Conservation (phyloP, 108 stramenopile species). For the Asterionellopsis glacialis region DNA sequence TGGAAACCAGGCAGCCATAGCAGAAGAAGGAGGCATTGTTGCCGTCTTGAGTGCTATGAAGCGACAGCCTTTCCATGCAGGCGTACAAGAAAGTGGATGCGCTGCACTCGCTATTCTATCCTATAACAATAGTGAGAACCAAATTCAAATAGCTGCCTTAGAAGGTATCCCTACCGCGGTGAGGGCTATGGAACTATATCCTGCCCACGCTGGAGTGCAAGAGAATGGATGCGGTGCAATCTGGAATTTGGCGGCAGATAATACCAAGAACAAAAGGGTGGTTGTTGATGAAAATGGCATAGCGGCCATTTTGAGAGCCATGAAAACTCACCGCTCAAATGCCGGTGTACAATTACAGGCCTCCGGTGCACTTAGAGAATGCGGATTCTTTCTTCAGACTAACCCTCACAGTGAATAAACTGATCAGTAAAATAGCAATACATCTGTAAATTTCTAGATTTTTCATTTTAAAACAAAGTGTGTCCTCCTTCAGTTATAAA, state of each 20-base stretch:
- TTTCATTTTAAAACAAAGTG: too few relatives aligned
- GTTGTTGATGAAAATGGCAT: slow-evolving; percentile 4
- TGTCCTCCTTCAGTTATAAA: too few relatives aligned
- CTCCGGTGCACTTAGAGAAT: not conserved
- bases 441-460: too few relatives aligned
- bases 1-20: not conserved
- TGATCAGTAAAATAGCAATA: not conserved
- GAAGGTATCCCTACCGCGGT: not conserved
- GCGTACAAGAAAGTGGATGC: slow-evolving; percentile 20
- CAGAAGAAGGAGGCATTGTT: slow-evolving; percentile 7
- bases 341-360: slow-evolving; percentile 22
- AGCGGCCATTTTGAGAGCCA: slow-evolving; percentile 6
- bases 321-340: slow-evolving; percentile 15
- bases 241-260: slow-evolving; percentile 5
- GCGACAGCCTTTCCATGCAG: slow-evolving; percentile 15
- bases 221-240: slow-evolving; percentile 3
- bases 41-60: slow-evolving; percentile 12
- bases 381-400: not conserved
- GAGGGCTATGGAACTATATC: not conserved
- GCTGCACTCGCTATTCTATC: not conserved
- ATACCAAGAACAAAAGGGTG: not conserved
- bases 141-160: not conserved
- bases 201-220: not conserved
- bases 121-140: not conserved
- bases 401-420: not conserved